Conservation (phyloP, 2,329 filamentous ascomycete species). For the Colletotrichum sp. region DNA sequence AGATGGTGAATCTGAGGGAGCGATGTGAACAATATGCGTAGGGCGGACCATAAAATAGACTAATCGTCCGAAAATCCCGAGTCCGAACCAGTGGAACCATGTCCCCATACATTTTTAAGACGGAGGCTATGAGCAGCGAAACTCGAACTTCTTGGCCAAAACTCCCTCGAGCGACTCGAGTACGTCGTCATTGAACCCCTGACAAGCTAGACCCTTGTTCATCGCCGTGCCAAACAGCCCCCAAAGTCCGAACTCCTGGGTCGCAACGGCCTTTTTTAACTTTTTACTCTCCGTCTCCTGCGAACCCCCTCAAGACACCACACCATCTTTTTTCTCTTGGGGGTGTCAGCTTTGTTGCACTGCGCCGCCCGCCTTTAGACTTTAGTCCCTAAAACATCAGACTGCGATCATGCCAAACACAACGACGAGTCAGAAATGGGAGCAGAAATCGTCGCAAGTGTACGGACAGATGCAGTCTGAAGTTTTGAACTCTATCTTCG, state of each 20-base stretch:
- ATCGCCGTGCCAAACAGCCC: background rate
- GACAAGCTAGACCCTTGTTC: background rate
- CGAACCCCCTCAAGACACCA: background rate
- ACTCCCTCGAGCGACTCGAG: conserved; percentile 1
- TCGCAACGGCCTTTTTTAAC: background rate
- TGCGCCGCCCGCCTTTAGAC: background rate
- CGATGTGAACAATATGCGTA: background rate
- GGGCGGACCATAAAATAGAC: background rate
- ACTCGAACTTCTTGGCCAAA: conserved; percentile 13
- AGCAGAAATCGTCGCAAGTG: conserved; percentile 5
- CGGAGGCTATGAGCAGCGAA: background rate
- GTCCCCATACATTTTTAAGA: background rate
- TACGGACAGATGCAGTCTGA: conserved; percentile 2
- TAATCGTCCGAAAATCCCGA: background rate
- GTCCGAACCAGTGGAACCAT: background rate
- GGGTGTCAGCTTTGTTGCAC: background rate
- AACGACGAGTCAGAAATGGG: background rate
- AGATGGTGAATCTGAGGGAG: background rate
- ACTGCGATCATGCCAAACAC: background rate
- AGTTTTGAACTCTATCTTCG: conserved; percentile 7
- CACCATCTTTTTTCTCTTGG: background rate
- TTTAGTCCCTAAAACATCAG: background rate
- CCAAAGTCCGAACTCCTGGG: background rate
- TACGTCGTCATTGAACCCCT: background rate
- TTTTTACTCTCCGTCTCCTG: background rate